phyloP scores from a whole-genome alignment of 2,329 filamentous ascomycete species.

The Emergomyces pasteurianus region DNA sequence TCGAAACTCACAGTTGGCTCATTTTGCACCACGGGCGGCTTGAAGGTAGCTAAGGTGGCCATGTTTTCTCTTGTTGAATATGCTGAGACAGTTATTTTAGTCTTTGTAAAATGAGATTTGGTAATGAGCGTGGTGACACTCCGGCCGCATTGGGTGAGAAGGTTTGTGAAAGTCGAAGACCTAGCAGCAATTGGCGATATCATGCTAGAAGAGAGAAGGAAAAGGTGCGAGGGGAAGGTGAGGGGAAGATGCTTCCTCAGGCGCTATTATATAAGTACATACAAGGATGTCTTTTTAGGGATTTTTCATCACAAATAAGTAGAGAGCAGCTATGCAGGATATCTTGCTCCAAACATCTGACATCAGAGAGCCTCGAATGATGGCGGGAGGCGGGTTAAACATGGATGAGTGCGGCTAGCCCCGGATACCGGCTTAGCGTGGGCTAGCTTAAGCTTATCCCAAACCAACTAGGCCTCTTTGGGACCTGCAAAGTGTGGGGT shows the following conservation, averaged over 20 bases:
- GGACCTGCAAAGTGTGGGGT: neutral
- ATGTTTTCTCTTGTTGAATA: slow-evolving; percentile 10
- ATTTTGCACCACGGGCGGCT: slow-evolving; percentile 74
- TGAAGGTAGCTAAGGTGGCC: slow-evolving; percentile 68
- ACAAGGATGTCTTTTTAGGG: neutral
- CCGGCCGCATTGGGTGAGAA: neutral
- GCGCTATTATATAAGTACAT: neutral
- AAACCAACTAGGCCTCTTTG: neutral
- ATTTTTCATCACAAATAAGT: neutral
- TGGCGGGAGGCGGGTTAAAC: neutral
- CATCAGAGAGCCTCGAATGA: neutral
- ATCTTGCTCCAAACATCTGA: neutral
- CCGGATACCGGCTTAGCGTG: neutral
- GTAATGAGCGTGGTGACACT: neutral
- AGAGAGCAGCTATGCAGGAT: neutral
- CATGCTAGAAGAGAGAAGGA: neutral
- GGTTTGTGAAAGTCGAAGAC: neutral
- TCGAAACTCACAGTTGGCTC: slow-evolving; percentile 74
- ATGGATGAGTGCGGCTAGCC: neutral
- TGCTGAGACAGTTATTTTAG: neutral
- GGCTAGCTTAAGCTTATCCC: neutral
- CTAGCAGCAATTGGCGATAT: slow-evolving; percentile 11
- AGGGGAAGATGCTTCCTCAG: neutral
- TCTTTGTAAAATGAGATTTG: neutral
- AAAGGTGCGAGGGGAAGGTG: neutral